Conservation (phyloP, 805 yeast species). For the Saturnispora ahearnii region DNA sequence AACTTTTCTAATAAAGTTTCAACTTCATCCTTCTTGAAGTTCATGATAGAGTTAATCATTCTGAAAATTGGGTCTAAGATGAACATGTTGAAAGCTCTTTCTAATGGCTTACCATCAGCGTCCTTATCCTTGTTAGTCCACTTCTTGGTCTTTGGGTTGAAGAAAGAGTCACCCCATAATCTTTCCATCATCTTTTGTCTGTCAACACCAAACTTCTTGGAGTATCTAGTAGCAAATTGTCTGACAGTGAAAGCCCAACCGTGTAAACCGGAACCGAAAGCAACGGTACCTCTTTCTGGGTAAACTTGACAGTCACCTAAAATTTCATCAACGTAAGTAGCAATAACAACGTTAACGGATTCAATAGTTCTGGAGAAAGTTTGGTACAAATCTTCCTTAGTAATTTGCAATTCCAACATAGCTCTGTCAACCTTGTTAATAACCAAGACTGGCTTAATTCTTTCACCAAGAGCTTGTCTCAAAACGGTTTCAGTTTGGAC, state of each 20-base stretch:
- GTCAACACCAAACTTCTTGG: conserved; percentile 99
- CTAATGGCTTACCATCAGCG: conserved; percentile 90
- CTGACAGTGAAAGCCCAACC: conserved; percentile 99
- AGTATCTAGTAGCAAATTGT: conserved; percentile 95
- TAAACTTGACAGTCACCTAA: conserved; percentile 96
- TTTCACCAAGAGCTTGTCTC: conserved; percentile 98
- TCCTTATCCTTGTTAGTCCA: conserved; percentile 96
- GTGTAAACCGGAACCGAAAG: conserved; percentile 99
- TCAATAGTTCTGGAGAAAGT: conserved; percentile 98
- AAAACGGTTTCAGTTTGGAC: conserved; percentile 99
- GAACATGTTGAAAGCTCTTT: conserved; percentile 99
- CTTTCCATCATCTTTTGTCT: conserved; percentile 96
- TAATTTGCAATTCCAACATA: conserved; percentile 94
- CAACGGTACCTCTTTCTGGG: conserved; percentile 99
- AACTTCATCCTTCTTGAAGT: conserved; percentile 97
- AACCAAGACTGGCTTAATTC: conserved; percentile 97
- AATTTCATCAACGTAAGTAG: conserved; percentile 84
- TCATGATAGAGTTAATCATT: conserved; percentile 94
- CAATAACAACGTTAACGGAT: conserved; percentile 96
- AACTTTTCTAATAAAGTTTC: conserved; percentile 87
- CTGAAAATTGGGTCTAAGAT: conserved; percentile 98
- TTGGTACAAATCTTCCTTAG: conserved; percentile 98
- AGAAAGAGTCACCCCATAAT: conserved; percentile 99
- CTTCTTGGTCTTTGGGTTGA: conserved; percentile 99
- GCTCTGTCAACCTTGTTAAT: conserved; percentile 99